Base-by-base conservation (phyloP, 2,329 filamentous ascomycete species). In the Aspergillus calidoustus region DNA sequence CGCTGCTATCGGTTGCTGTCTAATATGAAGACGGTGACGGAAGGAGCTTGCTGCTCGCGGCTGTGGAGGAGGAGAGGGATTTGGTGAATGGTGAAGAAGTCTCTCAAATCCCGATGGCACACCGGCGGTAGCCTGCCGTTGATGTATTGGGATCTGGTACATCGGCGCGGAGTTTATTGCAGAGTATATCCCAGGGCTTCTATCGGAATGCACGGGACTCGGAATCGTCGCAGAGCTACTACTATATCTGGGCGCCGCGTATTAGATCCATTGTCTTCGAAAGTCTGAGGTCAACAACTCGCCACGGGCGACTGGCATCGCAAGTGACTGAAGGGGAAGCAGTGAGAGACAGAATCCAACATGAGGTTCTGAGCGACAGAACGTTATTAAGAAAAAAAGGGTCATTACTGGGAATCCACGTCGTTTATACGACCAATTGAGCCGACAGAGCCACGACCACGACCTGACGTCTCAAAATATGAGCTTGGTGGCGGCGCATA, bases 1-100 rank as follows among this genome's bases (percentile, higher is more conserved):
- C 47, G 79, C 80, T 22, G 78, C 79, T 28, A 78, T 68, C 34
- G 80, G 80, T 49, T 83, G 80, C 64, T 83, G 80, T 48, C 80
- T 76, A 30, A 82, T 75, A 48, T 77, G 75, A 7, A 82, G 72
- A 43, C 72, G 73, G 63, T 77, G 78, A 9, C 79, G 72, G 17
- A 68, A 68, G 38, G 70, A 66, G 9, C 65, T 66, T 5, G 69
- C 66, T 19, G 64, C 55, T 57, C 64, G 69, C 34, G 11, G 34
- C 55, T 65, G 65, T 22, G 72, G 63, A 47, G 68, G 62, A 8
- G 73, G 66, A n/a, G 68, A 61, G 6, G 64, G 66, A 4, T 58
- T 50, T 30, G 66, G 62, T 1, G 65, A 66, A 31, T 74, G 76
- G 53, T 79, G 71, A 23, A 79, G 71, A 31, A 79, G 66, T 31